These are phyloP conservation scores for Rutstroemia sp. DNA, from an alignment of 2,329 filamentous ascomycete species.

Conservation along the genomic window DNA sequence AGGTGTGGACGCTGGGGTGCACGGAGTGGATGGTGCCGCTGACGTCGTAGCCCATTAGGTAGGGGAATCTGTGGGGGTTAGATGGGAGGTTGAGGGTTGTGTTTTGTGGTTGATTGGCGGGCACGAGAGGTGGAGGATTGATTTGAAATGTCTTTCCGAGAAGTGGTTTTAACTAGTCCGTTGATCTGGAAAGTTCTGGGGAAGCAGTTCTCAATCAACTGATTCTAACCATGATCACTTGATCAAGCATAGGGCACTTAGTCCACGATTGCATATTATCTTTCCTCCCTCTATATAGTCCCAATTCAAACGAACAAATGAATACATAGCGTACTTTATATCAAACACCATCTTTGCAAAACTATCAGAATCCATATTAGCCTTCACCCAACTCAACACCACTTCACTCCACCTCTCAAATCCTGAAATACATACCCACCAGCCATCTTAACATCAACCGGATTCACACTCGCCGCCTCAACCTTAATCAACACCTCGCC, in stretches of 20 bases:
- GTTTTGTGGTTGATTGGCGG: too few relatives aligned
- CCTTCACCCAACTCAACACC: neutral
- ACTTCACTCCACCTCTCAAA: neutral
- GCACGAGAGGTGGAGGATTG: neutral
- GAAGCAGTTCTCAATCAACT: too few relatives aligned
- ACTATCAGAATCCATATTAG: neutral
- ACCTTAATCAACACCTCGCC: constrained; percentile 40
- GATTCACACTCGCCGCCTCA: constrained; percentile 38
- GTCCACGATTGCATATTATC: neutral
- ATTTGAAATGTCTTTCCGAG: neutral
- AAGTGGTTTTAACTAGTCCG: too few relatives aligned
- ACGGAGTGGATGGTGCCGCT: constrained; percentile 33
- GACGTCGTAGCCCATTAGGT: constrained; percentile 37
- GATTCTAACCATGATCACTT: too few relatives aligned
- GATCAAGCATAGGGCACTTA: too few relatives aligned
- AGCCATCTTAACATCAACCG: constrained; percentile 36
- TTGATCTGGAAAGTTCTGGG: too few relatives aligned
- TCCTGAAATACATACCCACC: constrained; percentile 21
- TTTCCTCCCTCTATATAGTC: neutral
- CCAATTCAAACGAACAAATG: neutral
- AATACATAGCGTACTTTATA: neutral
- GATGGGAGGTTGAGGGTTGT: neutral
- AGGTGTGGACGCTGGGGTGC: constrained; percentile 28
- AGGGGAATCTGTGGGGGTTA: constrained; percentile 31
- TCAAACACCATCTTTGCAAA: neutral